Percentiles rank a stretch among this genome's conserved stretches.
These are phyloP conservation scores for Neonectria sp. DNA, from an alignment of 2,329 filamentous ascomycete species.

Conservation along the genomic window DNA sequence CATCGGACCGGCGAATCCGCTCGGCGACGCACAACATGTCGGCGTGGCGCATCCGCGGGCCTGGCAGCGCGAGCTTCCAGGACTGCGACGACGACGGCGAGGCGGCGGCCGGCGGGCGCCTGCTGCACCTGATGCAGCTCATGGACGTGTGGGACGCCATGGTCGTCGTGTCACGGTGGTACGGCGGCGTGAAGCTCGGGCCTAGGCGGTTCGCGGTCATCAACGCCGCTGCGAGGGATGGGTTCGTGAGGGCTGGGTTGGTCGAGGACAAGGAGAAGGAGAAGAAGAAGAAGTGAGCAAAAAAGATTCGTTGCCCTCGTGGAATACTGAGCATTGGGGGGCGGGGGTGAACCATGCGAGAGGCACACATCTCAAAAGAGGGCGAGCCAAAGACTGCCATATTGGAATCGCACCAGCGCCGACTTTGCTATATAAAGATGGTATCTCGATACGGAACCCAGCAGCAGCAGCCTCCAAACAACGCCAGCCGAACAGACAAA, in stretches of 20 bases:
- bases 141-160: conserved; percentile 96
- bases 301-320: neutral
- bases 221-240: conserved; percentile 88
- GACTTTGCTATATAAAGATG: conserved; percentile 41
- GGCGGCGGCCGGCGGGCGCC: conserved; percentile 86
- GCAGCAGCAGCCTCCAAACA: conserved; percentile 32
- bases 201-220: conserved; percentile 93
- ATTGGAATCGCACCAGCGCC: conserved; percentile 26
- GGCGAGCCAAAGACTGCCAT: conserved; percentile 7
- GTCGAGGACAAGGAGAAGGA: conserved; percentile 67
- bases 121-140: conserved; percentile 92
- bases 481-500: conserved; percentile 38
- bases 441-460: conserved; percentile 45
- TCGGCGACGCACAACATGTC: conserved; percentile 95
- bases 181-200: conserved; percentile 90
- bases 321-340: neutral
- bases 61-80: conserved; percentile 74
- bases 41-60: conserved; percentile 86
- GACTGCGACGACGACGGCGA: conserved; percentile 98
- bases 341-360: neutral
- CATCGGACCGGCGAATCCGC: conserved; percentile 88
- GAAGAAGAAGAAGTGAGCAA: conserved; percentile 48
- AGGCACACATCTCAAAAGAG: conserved; percentile 5
- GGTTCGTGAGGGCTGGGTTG: conserved; percentile 83
- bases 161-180: conserved; percentile 96